These are phyloP conservation scores for Mortierella antarctica DNA, from an alignment of 192 early-diverging fungal genomes.

Conservation along the genomic window DNA sequence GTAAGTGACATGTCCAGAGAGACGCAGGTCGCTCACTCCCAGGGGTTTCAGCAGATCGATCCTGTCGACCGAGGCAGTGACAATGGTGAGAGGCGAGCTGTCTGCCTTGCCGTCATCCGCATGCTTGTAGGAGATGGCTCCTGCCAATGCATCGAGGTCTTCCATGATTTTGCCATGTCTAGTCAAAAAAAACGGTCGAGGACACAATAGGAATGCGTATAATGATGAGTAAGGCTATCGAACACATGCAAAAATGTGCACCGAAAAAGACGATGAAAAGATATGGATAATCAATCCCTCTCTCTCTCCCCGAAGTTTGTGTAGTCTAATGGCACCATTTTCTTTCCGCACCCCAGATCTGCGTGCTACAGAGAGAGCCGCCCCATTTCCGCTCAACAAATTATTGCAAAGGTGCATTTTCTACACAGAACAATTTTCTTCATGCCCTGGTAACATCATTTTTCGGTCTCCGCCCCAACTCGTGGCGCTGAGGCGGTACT, in stretches of 20 bases:
- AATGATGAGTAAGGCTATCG: too few relatives aligned
- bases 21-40: constrained; percentile 76
- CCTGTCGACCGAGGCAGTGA: constrained; percentile 89
- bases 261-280: neutral
- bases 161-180: constrained; percentile 87
- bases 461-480: too few relatives aligned
- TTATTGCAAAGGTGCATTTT: too few relatives aligned
- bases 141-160: constrained; percentile 88
- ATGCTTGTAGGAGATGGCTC: constrained; percentile 83
- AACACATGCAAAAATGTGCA: neutral
- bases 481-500: too few relatives aligned
- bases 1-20: constrained; percentile 86
- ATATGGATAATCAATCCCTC: neutral
- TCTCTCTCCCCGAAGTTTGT: too few relatives aligned
- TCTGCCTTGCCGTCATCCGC: constrained; percentile 50
- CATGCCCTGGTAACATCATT: too few relatives aligned
- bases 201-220: too few relatives aligned
- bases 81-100: constrained; percentile 72
- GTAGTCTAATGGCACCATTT: too few relatives aligned
- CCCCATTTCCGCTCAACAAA: too few relatives aligned
- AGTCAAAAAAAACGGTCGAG: neutral
- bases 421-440: too few relatives aligned
- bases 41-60: constrained; percentile 79
- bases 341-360: too few relatives aligned
- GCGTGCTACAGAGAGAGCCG: too few relatives aligned